Evolutionary conservation across 2,329 filamentous ascomycete species (phyloP).

Genomic region (Fusarium siculi): DNA sequence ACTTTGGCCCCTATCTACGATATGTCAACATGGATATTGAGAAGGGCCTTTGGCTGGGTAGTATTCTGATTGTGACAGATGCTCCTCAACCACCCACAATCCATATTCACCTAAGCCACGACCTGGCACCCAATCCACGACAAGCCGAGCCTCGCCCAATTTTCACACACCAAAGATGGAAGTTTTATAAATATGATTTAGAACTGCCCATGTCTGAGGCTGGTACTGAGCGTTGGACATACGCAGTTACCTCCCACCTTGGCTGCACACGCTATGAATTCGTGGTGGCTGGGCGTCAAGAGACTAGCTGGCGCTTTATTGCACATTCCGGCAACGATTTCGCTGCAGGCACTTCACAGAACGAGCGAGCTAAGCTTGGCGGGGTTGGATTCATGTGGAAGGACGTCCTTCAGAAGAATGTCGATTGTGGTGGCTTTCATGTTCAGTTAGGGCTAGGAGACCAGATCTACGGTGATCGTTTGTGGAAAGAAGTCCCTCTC

Average conservation of each 20-base stretch:
- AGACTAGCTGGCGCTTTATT: constrained; percentile 95
- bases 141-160: constrained; percentile 87
- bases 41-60: constrained; percentile 89
- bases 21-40: constrained; percentile 99
- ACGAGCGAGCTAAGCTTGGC: constrained; percentile 85
- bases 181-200: constrained; percentile 94
- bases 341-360: constrained; percentile 84
- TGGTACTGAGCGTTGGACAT: constrained; percentile 87
- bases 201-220: constrained; percentile 90
- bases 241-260: constrained; percentile 95
- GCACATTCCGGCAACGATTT: constrained; percentile 98
- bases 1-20: constrained; percentile 94
- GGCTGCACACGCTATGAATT: constrained; percentile 99
- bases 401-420: constrained; percentile 96
- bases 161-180: constrained; percentile 90
- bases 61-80: constrained; percentile 92
- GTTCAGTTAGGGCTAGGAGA: constrained; percentile 91
- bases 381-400: constrained; percentile 99
- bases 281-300: constrained; percentile 87
- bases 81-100: constrained; percentile 93
- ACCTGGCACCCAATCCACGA: constrained; percentile 91
- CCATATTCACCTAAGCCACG: constrained; percentile 89
- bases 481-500: constrained; percentile 96
- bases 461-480: constrained; percentile 92
- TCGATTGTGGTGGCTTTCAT: constrained; percentile 96